phyloP scores from a whole-genome alignment of 441 rosid genomes.

The Rhodomyrtus psidioides region DNA sequence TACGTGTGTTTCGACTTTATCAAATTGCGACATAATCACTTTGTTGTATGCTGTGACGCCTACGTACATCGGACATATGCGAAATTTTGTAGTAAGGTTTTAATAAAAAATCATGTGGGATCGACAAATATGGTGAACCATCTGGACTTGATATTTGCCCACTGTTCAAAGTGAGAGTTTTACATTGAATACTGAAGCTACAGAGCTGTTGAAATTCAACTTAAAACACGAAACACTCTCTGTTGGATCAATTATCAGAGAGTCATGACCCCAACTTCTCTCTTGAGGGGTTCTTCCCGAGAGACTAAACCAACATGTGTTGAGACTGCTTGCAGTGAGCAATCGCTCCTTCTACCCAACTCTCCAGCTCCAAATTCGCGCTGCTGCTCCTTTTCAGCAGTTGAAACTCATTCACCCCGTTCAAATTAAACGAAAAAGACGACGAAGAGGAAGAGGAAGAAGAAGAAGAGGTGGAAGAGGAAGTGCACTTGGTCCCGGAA shows the following conservation, averaged over 20 bases:
- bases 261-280: not conserved
- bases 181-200: not conserved
- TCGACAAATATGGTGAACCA: not conserved
- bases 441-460: conserved; percentile 50
- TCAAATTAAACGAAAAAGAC: conserved; percentile 54
- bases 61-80: not conserved
- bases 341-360: conserved; percentile 80
- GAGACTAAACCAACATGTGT: conserved; percentile 9
- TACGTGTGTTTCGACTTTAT: not conserved
- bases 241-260: not conserved
- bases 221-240: not conserved
- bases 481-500: conserved; percentile 32
- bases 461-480: conserved; percentile 18
- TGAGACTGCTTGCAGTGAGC: conserved; percentile 84
- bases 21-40: not conserved
- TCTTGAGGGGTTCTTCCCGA: not conserved
- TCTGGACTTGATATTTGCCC: not conserved
- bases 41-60: not conserved
- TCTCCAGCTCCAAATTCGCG: conserved; percentile 50
- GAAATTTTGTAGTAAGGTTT: not conserved
- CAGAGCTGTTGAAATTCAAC: not conserved
- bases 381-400: conserved; percentile 58
- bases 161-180: not conserved
- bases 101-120: not conserved
- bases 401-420: conserved; percentile 40